Evolutionary conservation across 116 monocot genomes (phyloP), one percentile per base, ranked within the genome.

Genomic region (Posidonia oceanica): DNA sequence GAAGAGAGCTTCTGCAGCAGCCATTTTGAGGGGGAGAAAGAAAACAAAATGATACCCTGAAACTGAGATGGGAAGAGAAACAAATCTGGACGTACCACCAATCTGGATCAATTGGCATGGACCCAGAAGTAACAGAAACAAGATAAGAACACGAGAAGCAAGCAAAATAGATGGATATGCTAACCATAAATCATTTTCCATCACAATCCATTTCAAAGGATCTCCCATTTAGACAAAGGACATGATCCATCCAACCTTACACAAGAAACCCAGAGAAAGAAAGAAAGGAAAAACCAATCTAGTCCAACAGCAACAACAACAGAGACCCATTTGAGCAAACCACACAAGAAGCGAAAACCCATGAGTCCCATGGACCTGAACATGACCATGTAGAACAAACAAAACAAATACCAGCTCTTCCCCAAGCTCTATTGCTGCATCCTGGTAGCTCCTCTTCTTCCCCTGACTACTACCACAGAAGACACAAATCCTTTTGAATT

Each of bases 381-480:
- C 29, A 29, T 29, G 29, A 29, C 29, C 29, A 69, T 4, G 18
- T 5, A 54, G 21, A 66, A 44, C 42, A 39, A 42, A 10, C 40
- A 66, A 5, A 42, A 16, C 3, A 41, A 36, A 58, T 74, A 82
- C 83, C 72, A 83, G 66, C 69, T 83, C 83, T 3, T 64, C 67
- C 21, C 79, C 83, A 13, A 83, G 79, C 60, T 75, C 79, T 10
- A 79, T 52, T 57, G 83, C 83, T 5, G 83, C 83, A 51, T 79
- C 79, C 42, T 75, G 75, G 66, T 83, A 83, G 59, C 83, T 75
- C 21, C 42, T 59, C 67, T 74, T 75, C 64, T 72, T 79, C 63
- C 83, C 83, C 22, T 56, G 36, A 67, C 79, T 82, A 48, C 82
- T 82, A 17, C 82, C 82, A 52, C 82, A 82, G 71, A 82, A 77